phyloP scores from a whole-genome alignment of 2,329 filamentous ascomycete species.

The Exophiala sideris region DNA sequence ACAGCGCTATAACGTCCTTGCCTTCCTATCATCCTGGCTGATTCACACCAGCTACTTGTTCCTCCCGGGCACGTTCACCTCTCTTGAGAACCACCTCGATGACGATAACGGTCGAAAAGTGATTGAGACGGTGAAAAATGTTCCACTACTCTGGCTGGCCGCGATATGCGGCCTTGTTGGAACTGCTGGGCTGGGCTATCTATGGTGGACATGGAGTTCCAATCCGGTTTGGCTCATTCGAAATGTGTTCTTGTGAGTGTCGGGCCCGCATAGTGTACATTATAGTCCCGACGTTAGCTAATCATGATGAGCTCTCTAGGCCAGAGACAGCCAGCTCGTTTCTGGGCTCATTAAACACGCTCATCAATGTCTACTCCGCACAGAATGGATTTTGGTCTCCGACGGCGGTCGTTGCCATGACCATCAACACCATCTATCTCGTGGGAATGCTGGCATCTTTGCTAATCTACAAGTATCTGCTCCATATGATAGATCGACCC shows the following conservation, averaged over 20 bases:
- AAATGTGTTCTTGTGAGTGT: slow-evolving; percentile 39
- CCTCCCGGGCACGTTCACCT: slow-evolving; percentile 50
- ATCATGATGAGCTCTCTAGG: not conserved
- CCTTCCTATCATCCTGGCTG: slow-evolving; percentile 44
- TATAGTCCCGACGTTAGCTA: not conserved
- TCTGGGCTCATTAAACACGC: slow-evolving; percentile 48
- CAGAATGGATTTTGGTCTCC: slow-evolving; percentile 45
- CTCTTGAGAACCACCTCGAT: slow-evolving; percentile 33
- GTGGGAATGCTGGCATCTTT: too few relatives aligned
- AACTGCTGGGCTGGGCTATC: slow-evolving; percentile 37
- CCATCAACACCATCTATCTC: too few relatives aligned
- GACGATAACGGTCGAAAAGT: slow-evolving; percentile 28
- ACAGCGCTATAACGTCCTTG: slow-evolving; percentile 39
- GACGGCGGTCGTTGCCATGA: too few relatives aligned
- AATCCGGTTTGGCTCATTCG: slow-evolving; percentile 55
- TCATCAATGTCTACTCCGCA: slow-evolving; percentile 49
- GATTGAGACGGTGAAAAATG: slow-evolving; percentile 32
- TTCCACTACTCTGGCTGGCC: slow-evolving; percentile 44
- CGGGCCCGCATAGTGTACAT: not conserved
- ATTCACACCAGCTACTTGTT: slow-evolving; percentile 52
- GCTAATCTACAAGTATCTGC: too few relatives aligned
- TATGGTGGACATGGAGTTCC: slow-evolving; percentile 41
- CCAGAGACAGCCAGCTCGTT: slow-evolving; percentile 45
- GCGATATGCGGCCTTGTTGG: slow-evolving; percentile 42
- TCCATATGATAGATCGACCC: too few relatives aligned